Base-by-base conservation (phyloP, 208 protist genomes). In the Leishmania martiniquensis region DNA sequence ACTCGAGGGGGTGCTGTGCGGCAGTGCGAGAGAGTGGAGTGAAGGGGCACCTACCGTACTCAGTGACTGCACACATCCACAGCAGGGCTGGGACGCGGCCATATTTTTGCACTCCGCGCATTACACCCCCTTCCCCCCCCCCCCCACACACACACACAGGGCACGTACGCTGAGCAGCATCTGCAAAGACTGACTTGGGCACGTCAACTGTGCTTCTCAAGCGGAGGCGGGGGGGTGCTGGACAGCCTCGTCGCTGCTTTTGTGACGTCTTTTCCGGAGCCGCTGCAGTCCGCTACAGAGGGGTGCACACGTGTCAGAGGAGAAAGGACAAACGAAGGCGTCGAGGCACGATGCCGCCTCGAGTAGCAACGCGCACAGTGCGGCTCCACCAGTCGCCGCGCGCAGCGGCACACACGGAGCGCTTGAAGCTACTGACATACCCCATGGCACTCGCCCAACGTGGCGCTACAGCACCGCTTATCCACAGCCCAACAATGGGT, bases 361-460 rank as follows among this genome's bases (percentile, higher is more conserved):
- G 67, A 15, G 55, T 57, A 13, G 72, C 67, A 25, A 80, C 76
- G 25, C 76, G 76, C 69, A 72, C 60, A 17, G 82, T 67, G 59
- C 60, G 72, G 12, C 73, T 80, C n/a, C 78, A 66, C 13, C 78
- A 54, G 55, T 45, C 78, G 15, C 32, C 78, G 32, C 71, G 59
- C 7, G n/a, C 49, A 17, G 29, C 45, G 1, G 60, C 52, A 15
- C 32, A 81, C 29, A 42, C 25, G 22, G 82, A 83, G 32, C 83
- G 82, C 42, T 49, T 91, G 69, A 82, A 74, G 42, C 80, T 96
- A 22, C 85, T 96, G 45, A 93, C 85, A 59, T 96, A 96, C 75
- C 84, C 84, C 13, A 92, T 93, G 89, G 92, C 92, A 0, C 79
- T 96, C 45, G 84, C 89, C 15, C 86, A 94, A 80, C 90, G 85